These are phyloP conservation scores for Stereum hirsutum DNA, from an alignment of 1,284 basidiomycete genomes.

Conservation along the genomic window DNA sequence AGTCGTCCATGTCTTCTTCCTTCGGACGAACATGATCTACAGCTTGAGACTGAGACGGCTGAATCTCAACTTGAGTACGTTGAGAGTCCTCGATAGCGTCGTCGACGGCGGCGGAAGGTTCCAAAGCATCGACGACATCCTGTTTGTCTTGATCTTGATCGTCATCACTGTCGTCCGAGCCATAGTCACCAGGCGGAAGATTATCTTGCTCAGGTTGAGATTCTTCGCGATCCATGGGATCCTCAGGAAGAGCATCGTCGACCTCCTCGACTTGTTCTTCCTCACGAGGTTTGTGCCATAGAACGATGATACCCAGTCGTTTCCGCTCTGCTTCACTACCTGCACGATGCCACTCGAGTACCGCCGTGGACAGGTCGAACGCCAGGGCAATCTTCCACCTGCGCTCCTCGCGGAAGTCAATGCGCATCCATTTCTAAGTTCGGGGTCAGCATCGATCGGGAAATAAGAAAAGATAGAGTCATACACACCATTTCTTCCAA, in stretches of 20 bases:
- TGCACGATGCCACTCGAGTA: slow-evolving; percentile 83
- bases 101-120: slow-evolving; percentile 36
- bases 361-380: slow-evolving; percentile 76
- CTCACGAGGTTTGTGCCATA: slow-evolving; percentile 44
- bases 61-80: slow-evolving; percentile 1
- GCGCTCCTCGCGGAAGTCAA: slow-evolving; percentile 91
- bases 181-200: slow-evolving; percentile 23
- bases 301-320: slow-evolving; percentile 58
- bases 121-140: slow-evolving; percentile 49
- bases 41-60: slow-evolving; percentile 18
- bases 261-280: slow-evolving; percentile 14
- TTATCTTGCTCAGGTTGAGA: slow-evolving; percentile 13
- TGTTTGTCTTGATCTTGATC: slow-evolving; percentile 40
- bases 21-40: slow-evolving; percentile 40
- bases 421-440: slow-evolving; percentile 88
- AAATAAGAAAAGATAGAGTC: background rate
- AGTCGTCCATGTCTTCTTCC: slow-evolving; percentile 54
- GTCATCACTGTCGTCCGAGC: slow-evolving; percentile 51
- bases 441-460: slow-evolving; percentile 3
- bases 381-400: slow-evolving; percentile 89
- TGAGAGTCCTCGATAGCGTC: slow-evolving; percentile 39
- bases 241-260: slow-evolving; percentile 17
- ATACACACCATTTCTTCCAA: slow-evolving; percentile 88
- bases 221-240: slow-evolving; percentile 13
- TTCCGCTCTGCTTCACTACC: slow-evolving; percentile 55